These are phyloP conservation scores for Eimeria falciformis DNA, from an alignment of 169 alveolate genomes.

Conservation along the genomic window DNA sequence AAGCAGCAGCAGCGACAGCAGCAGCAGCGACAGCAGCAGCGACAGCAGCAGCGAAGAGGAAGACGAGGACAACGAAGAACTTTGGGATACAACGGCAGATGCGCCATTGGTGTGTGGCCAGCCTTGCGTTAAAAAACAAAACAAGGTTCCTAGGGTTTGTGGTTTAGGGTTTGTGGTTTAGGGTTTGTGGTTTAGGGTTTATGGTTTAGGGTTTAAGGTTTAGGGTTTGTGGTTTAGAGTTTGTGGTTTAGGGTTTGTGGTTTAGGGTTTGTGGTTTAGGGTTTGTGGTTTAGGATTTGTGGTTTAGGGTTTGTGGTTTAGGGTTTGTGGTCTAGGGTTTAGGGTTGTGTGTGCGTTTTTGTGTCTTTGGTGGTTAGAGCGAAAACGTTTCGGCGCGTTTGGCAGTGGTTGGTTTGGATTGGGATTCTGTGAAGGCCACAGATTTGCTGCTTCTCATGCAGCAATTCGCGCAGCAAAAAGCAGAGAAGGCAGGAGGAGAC, in stretches of 20 bases:
- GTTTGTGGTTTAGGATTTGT: too few species aligned
- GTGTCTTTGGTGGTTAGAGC: slow-evolving; percentile 47
- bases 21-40: background rate
- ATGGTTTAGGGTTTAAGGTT: too few species aligned
- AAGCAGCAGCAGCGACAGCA: background rate
- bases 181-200: too few species aligned
- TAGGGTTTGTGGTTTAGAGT: too few species aligned
- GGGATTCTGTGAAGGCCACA: slow-evolving; percentile 96
- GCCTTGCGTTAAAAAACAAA: background rate
- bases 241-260: too few species aligned
- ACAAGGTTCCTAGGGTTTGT: background rate
- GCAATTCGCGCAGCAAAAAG: slow-evolving; percentile 17
- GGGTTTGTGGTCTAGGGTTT: too few species aligned
- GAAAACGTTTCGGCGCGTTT: slow-evolving; percentile 93
- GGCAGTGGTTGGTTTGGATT: slow-evolving; percentile 97
- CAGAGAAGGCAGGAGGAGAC: background rate
- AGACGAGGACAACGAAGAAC: background rate
- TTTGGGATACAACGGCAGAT: background rate
- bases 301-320: too few species aligned
- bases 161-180: too few species aligned
- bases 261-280: too few species aligned
- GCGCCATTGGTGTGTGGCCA: background rate
- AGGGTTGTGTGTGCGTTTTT: background rate
- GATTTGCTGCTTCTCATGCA: slow-evolving; percentile 95
- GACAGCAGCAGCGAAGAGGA: background rate